Conservation (phyloP, 2,329 filamentous ascomycete genomes). For the Fusarium musae region DNA sequence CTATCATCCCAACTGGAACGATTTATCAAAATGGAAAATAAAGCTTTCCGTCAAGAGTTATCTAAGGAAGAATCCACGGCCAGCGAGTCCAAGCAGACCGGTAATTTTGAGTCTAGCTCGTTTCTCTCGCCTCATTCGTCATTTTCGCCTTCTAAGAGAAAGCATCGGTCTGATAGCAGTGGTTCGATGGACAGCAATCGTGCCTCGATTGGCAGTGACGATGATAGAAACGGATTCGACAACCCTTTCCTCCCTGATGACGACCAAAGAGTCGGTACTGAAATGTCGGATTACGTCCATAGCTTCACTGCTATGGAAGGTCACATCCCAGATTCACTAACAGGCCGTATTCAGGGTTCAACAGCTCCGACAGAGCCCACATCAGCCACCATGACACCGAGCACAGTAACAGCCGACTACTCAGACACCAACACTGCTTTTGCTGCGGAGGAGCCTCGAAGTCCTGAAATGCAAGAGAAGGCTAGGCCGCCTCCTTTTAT, state of each 20-base stretch:
- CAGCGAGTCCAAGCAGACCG: conserved; percentile 27
- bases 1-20: conserved; percentile 55
- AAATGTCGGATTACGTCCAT: conserved; percentile 39
- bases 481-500: conserved; percentile 45
- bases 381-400: conserved; percentile 42
- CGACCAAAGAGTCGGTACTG: conserved; percentile 37
- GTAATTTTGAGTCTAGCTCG: conserved; percentile 49
- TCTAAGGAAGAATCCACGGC: conserved; percentile 50
- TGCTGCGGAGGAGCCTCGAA: conserved; percentile 36
- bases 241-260: conserved; percentile 48
- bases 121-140: conserved; percentile 48
- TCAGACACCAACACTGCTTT: conserved; percentile 4
- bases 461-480: conserved; percentile 60
- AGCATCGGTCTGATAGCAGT: conserved; percentile 57
- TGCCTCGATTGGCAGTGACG: conserved; percentile 57
- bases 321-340: conserved; percentile 18
- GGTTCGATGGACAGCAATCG: conserved; percentile 61
- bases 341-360: conserved; percentile 18
- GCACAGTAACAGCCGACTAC: conserved; percentile 40
- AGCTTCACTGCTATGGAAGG: conserved; percentile 27
- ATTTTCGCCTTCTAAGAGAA: conserved; percentile 58
- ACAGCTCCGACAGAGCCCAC: conserved; percentile 35
- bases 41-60: conserved; percentile 62
- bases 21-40: conserved; percentile 64
- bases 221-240: conserved; percentile 48